phyloP scores from a whole-genome alignment of 73 alveolate genomes.

The Paramecium octaurelia region DNA sequence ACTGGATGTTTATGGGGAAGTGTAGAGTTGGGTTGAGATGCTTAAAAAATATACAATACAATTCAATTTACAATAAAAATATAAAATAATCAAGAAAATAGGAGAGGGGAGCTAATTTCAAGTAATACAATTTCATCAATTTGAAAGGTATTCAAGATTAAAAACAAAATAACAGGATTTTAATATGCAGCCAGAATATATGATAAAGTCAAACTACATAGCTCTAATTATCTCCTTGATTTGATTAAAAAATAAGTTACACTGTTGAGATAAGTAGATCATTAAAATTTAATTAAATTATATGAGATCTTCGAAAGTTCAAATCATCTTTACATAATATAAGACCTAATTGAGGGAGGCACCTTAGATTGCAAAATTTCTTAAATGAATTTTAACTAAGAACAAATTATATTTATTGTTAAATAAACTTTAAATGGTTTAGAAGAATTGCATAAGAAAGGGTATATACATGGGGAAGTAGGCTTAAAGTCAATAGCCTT shows the following conservation, averaged over 20 bases:
- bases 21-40: background rate
- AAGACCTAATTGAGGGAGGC: conserved; percentile 73
- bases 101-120: conserved; percentile 50
- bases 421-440: background rate
- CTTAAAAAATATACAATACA: background rate
- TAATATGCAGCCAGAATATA: background rate
- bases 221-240: background rate
- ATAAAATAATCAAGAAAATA: conserved; percentile 61
- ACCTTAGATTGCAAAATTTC: conserved; percentile 40
- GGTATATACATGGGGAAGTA: background rate
- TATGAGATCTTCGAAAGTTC: conserved; percentile 68
- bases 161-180: background rate
- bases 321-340: conserved; percentile 60
- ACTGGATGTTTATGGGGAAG: conserved; percentile 4
- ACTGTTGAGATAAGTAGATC: conserved; percentile 60
- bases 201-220: background rate
- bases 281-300: conserved; percentile 63
- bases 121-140: background rate
- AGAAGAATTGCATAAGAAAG: background rate
- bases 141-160: background rate
- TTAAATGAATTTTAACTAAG: background rate
- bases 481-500: background rate
- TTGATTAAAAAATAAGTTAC: background rate
- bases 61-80: background rate
- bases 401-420: background rate